phyloP scores from a whole-genome alignment of 2,329 filamentous ascomycete genomes.

The Aspergillus eucalypticola region DNA sequence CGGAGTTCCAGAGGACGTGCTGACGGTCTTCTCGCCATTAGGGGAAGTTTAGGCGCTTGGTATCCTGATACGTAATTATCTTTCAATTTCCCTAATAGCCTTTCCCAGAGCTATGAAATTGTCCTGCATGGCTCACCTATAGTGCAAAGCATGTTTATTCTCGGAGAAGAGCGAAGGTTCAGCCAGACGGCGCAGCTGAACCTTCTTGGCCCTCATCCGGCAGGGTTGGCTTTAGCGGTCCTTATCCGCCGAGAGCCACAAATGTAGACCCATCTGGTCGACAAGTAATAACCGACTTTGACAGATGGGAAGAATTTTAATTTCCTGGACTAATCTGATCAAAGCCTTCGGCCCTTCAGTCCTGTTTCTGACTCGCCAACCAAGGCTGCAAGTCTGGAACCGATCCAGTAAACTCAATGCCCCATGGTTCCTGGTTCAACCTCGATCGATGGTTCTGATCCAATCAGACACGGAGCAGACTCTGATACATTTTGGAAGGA shows the following conservation, averaged over 20 bases:
- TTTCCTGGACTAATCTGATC: background rate
- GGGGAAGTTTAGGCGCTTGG: background rate
- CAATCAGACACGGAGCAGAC: constrained; percentile 1
- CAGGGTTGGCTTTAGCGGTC: background rate
- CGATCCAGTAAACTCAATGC: background rate
- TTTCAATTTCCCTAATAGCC: background rate
- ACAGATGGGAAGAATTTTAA: background rate
- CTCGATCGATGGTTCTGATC: background rate
- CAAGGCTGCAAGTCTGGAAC: constrained; percentile 7
- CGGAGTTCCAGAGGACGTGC: background rate
- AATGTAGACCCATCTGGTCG: background rate
- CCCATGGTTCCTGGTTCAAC: constrained; percentile 9
- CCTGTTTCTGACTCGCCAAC: background rate
- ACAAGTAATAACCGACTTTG: background rate
- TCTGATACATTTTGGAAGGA: background rate
- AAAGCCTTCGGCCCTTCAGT: background rate
- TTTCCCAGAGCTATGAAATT: background rate
- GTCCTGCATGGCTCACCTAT: background rate
- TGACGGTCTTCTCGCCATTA: background rate
- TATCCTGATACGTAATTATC: background rate
- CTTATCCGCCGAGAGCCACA: background rate
- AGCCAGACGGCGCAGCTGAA: background rate
- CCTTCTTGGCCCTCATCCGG: background rate
- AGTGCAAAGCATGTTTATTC: background rate
- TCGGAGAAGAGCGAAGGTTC: constrained; percentile 8